Base-by-base conservation (phyloP, 352 stramenopile species). In the Pythium pyrilobum region DNA sequence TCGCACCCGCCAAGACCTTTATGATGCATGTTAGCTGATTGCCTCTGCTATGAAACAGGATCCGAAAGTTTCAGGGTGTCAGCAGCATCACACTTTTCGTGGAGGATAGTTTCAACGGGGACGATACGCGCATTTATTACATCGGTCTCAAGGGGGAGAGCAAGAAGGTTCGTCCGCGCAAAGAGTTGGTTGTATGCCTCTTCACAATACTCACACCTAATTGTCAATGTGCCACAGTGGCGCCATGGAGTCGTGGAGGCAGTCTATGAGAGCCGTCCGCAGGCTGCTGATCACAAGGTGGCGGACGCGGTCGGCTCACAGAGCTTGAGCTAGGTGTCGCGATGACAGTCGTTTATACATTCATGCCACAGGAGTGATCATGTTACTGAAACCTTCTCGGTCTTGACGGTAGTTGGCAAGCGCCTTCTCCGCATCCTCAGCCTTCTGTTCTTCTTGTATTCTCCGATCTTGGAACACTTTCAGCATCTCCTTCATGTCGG, bases 81-180 rank as follows among this genome's bases (percentile, higher is more conserved):
- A 92, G 80, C 59, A 92, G 62, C 58, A 52, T 95, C 36, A 92
- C 78, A 16, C 56, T 95, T 13, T 92, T 90, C 52, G 57, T 95
- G n/a, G 59, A 89, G 31, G 66, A 86, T 62, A 92, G 74, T 63
- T 85, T 73, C 42, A 73, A 69, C 52, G 82, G 74, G 21, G 79
- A 89, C 47, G 65, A 91, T 46, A 85, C 80, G 21, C 71, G 68
- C 52, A 74, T 95, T 38, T 91, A 92, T 52, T 95, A 95, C 69
- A 89, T 95, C 69, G 81, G 84, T 0, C 65, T 95, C 41, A 95
- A 92, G 51, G 84, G 84, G 36, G 81, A 91, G 69, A 91, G 66
- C 69, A 90, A 91, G 45, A 92, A 94, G 77, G 83, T 90, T 46
- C 42, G 37, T 21, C n/a, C n/a, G n/a, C 31, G 8, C 16, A 43